Evolutionary conservation across 306 rosid species (phyloP).

Genomic region (Acacia crassicarpa): DNA sequence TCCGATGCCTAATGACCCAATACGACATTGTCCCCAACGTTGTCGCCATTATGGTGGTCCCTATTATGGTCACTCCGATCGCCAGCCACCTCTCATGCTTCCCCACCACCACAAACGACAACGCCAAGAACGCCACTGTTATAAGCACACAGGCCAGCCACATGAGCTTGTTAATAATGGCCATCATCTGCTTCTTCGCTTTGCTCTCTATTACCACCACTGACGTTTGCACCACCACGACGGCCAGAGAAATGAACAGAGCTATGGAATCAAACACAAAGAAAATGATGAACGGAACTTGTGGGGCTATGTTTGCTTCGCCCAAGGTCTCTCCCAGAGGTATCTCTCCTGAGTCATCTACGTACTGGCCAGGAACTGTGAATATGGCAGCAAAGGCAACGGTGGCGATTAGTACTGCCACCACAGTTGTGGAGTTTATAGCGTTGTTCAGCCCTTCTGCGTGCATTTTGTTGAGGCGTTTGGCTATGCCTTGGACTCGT

Average conservation of each 20-base stretch:
- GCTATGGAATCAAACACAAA: slow-evolving; percentile 85
- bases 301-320: slow-evolving; percentile 83
- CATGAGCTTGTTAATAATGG: slow-evolving; percentile 93
- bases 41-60: slow-evolving; percentile 86
- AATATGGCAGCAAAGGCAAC: slow-evolving; percentile 96
- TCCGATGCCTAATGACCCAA: slow-evolving; percentile 87
- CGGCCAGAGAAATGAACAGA: slow-evolving; percentile 90
- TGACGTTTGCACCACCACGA: slow-evolving; percentile 95
- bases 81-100: slow-evolving; percentile 76
- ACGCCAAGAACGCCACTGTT: slow-evolving; percentile 83
- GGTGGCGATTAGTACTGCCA: slow-evolving; percentile 94
- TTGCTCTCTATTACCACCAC: slow-evolving; percentile 94
- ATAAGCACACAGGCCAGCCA: slow-evolving; percentile 91
- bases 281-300: slow-evolving; percentile 64
- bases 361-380: slow-evolving; percentile 92
- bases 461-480: slow-evolving; percentile 93
- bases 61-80: slow-evolving; percentile 75
- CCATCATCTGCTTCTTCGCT: slow-evolving; percentile 99
- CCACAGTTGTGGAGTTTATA: slow-evolving; percentile 91
- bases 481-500: slow-evolving; percentile 95
- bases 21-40: slow-evolving; percentile 90
- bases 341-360: slow-evolving; percentile 51
- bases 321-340: slow-evolving; percentile 69
- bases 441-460: slow-evolving; percentile 93
- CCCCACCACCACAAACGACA: slow-evolving; percentile 90